These are phyloP conservation scores for Mycena metata DNA, from an alignment of 768 basidiomycete genomes.

Conservation along the genomic window DNA sequence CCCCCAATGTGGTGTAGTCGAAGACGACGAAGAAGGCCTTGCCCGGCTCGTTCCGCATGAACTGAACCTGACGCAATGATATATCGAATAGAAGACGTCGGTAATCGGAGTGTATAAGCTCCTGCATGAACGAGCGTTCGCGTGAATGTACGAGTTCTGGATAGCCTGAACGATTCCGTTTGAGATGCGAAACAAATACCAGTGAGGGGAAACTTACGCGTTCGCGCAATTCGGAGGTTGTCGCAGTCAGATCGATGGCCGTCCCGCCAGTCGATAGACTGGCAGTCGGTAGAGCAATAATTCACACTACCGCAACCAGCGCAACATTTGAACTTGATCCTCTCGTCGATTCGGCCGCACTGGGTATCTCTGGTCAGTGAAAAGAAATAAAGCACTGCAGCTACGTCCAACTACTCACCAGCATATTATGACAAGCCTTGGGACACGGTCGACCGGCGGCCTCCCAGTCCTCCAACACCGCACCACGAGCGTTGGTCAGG, in stretches of 20 bases:
- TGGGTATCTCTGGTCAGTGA: neutral
- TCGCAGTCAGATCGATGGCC: neutral
- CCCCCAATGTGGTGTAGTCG: slow-evolving; percentile 5
- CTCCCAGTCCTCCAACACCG: slow-evolving; percentile 3
- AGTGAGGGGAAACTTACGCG: neutral
- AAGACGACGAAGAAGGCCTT: neutral
- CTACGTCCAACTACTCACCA: neutral
- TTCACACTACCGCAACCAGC: neutral
- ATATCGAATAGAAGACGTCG: neutral
- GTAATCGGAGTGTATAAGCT: neutral
- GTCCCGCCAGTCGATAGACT: slow-evolving; percentile 4
- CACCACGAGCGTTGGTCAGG: neutral
- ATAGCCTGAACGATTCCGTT: neutral
- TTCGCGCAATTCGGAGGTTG: neutral
- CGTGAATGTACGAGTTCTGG: slow-evolving; percentile 1
- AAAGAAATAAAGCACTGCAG: no score
- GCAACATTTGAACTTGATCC: slow-evolving; percentile 1
- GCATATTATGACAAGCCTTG: neutral
- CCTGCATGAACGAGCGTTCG: slow-evolving; percentile 12
- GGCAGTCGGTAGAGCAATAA: slow-evolving; percentile 7
- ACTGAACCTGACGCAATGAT: neutral
- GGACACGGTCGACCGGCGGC: neutral
- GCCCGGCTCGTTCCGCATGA: slow-evolving; percentile 8
- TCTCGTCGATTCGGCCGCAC: neutral
- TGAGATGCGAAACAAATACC: neutral